phyloP scores from a whole-genome alignment of 257 asterid genomes.

The Anisodus acutangulus region DNA sequence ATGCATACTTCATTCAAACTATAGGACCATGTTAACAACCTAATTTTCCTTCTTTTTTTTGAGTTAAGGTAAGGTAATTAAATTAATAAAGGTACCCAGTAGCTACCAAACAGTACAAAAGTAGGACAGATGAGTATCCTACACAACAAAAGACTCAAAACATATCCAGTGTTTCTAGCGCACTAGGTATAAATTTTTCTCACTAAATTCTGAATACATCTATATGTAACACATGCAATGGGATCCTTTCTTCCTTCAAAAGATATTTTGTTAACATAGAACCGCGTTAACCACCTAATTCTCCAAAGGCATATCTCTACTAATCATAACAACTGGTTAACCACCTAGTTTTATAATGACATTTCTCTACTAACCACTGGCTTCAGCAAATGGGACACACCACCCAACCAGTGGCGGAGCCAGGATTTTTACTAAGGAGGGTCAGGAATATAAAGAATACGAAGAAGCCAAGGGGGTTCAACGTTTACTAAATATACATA shows the following conservation, averaged over 20 bases:
- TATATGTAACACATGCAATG: no score
- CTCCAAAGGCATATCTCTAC: background rate
- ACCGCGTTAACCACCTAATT: background rate
- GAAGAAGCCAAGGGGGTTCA: no score
- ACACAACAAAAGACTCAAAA: constrained; percentile 3
- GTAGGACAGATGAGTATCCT: background rate
- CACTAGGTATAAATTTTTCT: no score
- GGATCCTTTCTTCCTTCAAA: no score
- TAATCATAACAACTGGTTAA: background rate
- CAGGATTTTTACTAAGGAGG: no score
- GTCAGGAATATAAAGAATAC: no score
- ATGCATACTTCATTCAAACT: constrained; percentile 21
- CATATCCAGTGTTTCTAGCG: background rate
- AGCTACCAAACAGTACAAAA: background rate
- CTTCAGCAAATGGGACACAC: background rate
- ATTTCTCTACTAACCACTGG: background rate
- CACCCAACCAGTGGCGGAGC: background rate
- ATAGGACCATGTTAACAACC: constrained; percentile 4
- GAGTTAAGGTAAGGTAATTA: background rate
- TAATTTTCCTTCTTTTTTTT: background rate
- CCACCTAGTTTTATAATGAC: background rate
- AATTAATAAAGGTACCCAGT: background rate
- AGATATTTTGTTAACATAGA: no score
- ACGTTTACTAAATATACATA: no score
- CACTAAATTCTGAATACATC: no score